phyloP scores from a whole-genome alignment of 306 rosid species.

The Herpetospermum pedunculosum region DNA sequence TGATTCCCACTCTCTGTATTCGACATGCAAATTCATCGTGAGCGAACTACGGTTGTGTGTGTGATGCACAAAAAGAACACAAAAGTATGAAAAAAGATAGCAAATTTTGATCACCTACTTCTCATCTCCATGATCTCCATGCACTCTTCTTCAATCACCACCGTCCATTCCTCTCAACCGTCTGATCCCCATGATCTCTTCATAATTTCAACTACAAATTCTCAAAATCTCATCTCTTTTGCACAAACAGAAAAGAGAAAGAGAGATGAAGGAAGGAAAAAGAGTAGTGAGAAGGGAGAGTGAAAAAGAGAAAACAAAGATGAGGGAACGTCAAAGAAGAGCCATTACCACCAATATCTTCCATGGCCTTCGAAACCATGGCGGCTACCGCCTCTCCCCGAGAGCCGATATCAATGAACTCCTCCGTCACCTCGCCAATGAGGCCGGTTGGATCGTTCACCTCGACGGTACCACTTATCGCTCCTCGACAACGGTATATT shows the following conservation, averaged over 20 bases:
- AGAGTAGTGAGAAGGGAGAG: constrained; percentile 23
- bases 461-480: constrained; percentile 44
- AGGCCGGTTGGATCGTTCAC: constrained; percentile 36
- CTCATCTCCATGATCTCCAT: not conserved
- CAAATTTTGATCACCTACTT: not conserved
- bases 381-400: constrained; percentile 33
- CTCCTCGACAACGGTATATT: not conserved
- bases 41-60: not conserved
- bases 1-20: not conserved
- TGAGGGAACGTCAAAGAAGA: constrained; percentile 42
- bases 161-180: too few species aligned
- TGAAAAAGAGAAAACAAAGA: constrained; percentile 44
- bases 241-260: not conserved
- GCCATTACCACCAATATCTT: constrained; percentile 44
- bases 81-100: not conserved
- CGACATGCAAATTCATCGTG: constrained; percentile 2
- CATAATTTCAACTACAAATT: too few species aligned
- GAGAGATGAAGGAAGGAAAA: not conserved
- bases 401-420: constrained; percentile 46
- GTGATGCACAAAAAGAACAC: not conserved
- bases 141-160: not conserved
- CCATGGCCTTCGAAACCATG: constrained; percentile 38
- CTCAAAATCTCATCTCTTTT: not conserved
- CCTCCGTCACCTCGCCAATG: constrained; percentile 34
- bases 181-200: too few species aligned